Conservation (phyloP, 225 moss, liverwort and hornwort genomes). For the Straminergon stramineum region DNA sequence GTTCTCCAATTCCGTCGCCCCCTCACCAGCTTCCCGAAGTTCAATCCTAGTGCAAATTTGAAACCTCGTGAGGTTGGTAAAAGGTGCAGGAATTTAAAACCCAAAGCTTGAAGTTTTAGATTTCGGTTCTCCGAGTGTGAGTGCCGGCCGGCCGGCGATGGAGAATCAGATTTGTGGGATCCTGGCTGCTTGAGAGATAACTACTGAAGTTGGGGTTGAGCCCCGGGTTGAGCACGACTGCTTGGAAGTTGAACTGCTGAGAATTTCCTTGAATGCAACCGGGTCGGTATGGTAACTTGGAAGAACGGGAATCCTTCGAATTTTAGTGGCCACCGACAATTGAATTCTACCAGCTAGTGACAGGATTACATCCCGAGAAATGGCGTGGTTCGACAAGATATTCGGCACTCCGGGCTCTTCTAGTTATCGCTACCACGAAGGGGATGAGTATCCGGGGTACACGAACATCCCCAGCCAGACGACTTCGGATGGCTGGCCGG, state of each 20-base stretch:
- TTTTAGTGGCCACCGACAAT: not conserved
- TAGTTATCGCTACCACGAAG: constrained; percentile 31
- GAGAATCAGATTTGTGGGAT: not conserved
- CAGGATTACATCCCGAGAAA: not conserved
- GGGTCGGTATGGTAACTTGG: not conserved
- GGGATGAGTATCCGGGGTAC: constrained; percentile 38
- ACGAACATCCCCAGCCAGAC: constrained; percentile 9
- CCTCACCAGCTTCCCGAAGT: not conserved
- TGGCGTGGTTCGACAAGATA: constrained; percentile 36
- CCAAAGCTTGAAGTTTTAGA: not conserved
- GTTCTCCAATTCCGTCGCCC: not conserved
- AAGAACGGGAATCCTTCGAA: not conserved
- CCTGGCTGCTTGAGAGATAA: not conserved
- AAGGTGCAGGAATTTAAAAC: not conserved
- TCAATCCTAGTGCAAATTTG: not conserved
- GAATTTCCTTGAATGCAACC: not conserved
- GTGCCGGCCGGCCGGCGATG: not conserved
- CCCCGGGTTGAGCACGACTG: not conserved
- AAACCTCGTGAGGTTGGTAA: not conserved
- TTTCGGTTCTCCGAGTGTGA: not conserved
- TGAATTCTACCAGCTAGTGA: not conserved
- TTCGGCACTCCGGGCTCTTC: constrained; percentile 24
- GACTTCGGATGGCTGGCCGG: constrained; percentile 23
- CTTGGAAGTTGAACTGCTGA: not conserved
- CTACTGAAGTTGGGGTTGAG: not conserved